A percentile compares a stretch with the other conserved stretches of the same genome.
phyloP scores from a whole-genome alignment of 1,139 yeast genomes.

The Yamadazyma diddensiae region DNA sequence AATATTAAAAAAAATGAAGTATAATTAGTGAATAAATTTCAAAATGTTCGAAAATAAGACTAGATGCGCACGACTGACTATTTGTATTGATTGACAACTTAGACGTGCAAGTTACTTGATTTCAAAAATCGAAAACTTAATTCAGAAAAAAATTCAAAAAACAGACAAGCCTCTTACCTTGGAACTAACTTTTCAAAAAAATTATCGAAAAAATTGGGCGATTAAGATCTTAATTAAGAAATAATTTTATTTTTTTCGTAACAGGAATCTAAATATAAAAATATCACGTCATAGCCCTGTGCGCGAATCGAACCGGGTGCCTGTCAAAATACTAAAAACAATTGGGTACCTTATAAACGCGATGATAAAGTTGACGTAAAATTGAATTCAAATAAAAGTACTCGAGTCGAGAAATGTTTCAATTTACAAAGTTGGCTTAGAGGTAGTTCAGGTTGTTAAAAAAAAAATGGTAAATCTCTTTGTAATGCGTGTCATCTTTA shows the following conservation, averaged over 20 bases:
- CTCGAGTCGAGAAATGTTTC: no score
- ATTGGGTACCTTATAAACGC: no score
- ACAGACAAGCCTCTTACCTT: no score
- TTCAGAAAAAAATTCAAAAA: no score
- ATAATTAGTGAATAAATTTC: background rate
- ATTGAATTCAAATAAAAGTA: no score
- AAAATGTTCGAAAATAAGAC: background rate
- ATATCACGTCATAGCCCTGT: background rate
- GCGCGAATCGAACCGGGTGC: slow-evolving; percentile 1
- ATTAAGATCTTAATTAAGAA: no score
- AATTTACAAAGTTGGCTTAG: background rate
- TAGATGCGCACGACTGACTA: slow-evolving; percentile 1
- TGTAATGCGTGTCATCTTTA: slow-evolving; percentile 98
- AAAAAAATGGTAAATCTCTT: slow-evolving; percentile 88
- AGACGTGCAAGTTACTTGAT: no score
- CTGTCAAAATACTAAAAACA: background rate
- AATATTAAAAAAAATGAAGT: background rate
- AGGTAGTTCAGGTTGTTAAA: slow-evolving; percentile 12
- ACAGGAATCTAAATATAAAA: background rate
- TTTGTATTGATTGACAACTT: no score
- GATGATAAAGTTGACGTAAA: no score
- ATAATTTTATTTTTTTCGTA: background rate
- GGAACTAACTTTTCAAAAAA: background rate
- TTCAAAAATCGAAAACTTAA: no score
- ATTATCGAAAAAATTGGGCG: background rate